phyloP scores from a whole-genome alignment of 176 grass and related monocot genomes.

The Aechmea fasciata region DNA sequence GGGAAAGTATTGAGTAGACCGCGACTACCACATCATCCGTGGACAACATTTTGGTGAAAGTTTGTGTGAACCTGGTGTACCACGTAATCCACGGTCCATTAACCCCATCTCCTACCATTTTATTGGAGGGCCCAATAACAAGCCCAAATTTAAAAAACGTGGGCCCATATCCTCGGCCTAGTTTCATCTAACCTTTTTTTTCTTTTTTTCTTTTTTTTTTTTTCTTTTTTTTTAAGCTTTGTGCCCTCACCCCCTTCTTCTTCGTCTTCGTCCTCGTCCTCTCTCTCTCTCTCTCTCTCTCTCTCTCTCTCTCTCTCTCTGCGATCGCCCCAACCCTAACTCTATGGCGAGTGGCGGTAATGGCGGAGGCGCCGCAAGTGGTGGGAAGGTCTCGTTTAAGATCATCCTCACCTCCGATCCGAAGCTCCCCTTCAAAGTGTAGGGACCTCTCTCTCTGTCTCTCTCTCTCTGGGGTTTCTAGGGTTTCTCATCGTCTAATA shows the following conservation, averaged over 20 bases:
- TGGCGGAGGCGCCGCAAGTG: slow-evolving; percentile 28
- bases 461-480: slow-evolving; percentile 10
- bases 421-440: slow-evolving; percentile 99
- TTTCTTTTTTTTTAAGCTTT: too few relatives aligned
- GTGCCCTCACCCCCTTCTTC: neutral
- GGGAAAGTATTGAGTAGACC: neutral
- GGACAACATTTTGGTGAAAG: too few relatives aligned
- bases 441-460: slow-evolving; percentile 8
- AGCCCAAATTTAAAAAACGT: too few relatives aligned
- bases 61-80: too few relatives aligned
- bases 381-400: slow-evolving; percentile 97
- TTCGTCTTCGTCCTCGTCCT: neutral
- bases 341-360: slow-evolving; percentile 23
- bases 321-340: slow-evolving; percentile 7
- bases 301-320: neutral
- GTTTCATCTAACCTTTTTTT: too few relatives aligned
- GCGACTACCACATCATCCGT: too few relatives aligned
- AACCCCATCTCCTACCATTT: too few relatives aligned
- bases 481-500: slow-evolving; percentile 14
- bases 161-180: too few relatives aligned
- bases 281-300: neutral
- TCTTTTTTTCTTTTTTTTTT: too few relatives aligned
- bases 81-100: too few relatives aligned
- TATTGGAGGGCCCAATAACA: too few relatives aligned
- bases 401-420: slow-evolving; percentile 97